Base-by-base conservation (phyloP, 768 basidiomycete genomes). In the Psilocybe cubensis region DNA sequence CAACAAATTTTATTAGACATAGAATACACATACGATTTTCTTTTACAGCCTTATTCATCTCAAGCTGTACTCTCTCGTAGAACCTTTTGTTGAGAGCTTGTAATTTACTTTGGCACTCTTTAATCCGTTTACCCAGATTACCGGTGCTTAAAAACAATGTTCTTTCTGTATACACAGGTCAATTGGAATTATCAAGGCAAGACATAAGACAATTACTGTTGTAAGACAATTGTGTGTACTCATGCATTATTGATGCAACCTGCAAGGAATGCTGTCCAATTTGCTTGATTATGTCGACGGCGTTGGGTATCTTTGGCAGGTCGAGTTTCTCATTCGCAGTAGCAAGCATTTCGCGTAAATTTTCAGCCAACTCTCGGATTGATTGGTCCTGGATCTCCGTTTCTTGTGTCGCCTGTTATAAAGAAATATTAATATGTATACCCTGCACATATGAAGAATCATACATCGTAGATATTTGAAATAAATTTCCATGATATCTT, bases 271-370 rank as follows among this genome's bases (percentile, higher is more conserved):
- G 50, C 3, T 43, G 33, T 14, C 52, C 40, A 11, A 52, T 58
- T 17, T 58, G 51, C 11, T 45, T 10, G 17, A 58, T 53, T 4
- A 58, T 35, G 40, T 58, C 41, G 28, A 18, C 29, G 11, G 56
- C 52, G 28, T 44, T 42, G 7, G 41, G 38, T 17, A 52, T 45
- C 4, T 24, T 11, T 31, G 29, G 52, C 25, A 54, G 21, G 11
- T 35, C 27, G 2, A 28, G 43, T 29, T 27, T 12, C 3, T 2
- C 44, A 23, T 35, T 53, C 40, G 57, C 52, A 40, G 38, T 29
- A 9, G 43, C 57, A 10, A 58, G 14, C 45, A 58, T 46, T 25
- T 58, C 44, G 9, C 33, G 51, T 21, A 58, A 29, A 11, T 0
- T 45, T 12, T 18, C 24, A 4, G 52, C 52, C 3, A 54, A 21